A percentile compares a stretch with the other conserved stretches of the same genome.
Evolutionary conservation across 139 green algal species (phyloP).

Genomic region (Closterium sp.): DNA sequence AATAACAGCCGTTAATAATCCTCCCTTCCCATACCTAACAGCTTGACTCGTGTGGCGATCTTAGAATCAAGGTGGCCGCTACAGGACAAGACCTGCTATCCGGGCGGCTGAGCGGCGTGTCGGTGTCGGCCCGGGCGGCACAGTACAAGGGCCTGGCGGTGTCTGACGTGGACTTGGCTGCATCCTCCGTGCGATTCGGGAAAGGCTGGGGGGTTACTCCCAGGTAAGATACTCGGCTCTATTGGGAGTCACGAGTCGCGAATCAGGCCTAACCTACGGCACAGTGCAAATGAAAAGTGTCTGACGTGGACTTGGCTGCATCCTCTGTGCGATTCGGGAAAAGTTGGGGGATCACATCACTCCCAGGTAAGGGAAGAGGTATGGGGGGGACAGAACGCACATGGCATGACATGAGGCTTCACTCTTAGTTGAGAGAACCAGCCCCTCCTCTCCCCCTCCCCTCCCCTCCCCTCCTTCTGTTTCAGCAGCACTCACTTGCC

Average conservation of each 20-base stretch:
- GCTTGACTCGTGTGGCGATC: background rate
- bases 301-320: background rate
- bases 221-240: background rate
- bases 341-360: background rate
- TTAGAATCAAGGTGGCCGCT: background rate
- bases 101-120: background rate
- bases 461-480: background rate
- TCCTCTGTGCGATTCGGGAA: background rate
- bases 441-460: background rate
- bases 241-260: no score
- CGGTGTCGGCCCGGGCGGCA: background rate
- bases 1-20: no score
- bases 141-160: background rate
- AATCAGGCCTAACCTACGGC: no score
- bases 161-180: background rate
- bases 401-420: no score
- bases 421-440: background rate
- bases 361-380: background rate
- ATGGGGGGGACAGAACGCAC: no score
- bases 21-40: background rate
- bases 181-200: background rate
- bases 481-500: no score
- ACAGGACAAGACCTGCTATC: background rate
- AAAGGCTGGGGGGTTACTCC: background rate
- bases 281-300: background rate